These are phyloP conservation scores for Boletus fagicola DNA, from an alignment of 768 basidiomycete species.

Conservation along the genomic window DNA sequence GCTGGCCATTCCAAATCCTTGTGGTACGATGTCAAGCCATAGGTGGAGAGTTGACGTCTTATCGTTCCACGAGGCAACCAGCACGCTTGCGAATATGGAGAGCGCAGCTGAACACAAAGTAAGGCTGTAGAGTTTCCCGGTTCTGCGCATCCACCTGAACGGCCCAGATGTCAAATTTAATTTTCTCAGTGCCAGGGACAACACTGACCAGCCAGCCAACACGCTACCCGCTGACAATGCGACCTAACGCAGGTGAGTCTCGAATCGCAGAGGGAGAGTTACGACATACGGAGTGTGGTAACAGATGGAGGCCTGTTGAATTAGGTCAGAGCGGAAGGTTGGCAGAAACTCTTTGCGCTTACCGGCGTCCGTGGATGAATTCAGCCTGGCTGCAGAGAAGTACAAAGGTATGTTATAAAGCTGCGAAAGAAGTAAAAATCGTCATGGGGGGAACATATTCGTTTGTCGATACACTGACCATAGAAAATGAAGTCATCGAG, in stretches of 20 bases:
- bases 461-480: constrained; percentile 42
- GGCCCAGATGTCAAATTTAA: constrained; percentile 8
- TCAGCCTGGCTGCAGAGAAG: constrained; percentile 77
- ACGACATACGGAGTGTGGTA: constrained; percentile 80
- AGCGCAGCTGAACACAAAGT: constrained; percentile 65
- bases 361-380: constrained; percentile 72
- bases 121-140: constrained; percentile 80
- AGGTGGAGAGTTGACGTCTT: constrained; percentile 58
- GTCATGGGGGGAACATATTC: neutral
- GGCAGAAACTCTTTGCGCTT: constrained; percentile 22
- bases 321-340: constrained; percentile 9
- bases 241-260: constrained; percentile 44
- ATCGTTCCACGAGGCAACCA: constrained; percentile 68
- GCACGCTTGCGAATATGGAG: constrained; percentile 54
- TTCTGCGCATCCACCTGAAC: constrained; percentile 76
- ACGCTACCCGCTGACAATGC: constrained; percentile 85
- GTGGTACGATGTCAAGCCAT: constrained; percentile 77
- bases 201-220: constrained; percentile 75
- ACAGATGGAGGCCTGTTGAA: constrained; percentile 70
- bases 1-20: constrained; percentile 82
- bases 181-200: constrained; percentile 3
- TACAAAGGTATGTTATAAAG: constrained; percentile 90
- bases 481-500: constrained; percentile 78
- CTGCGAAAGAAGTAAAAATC: constrained; percentile 32
- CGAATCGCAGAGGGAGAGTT: constrained; percentile 5